A percentile compares a stretch with the other conserved stretches of the same genome.
Evolutionary conservation across 176 grass and related monocot genomes (phyloP).

Genomic region (Oryza glaberrima): DNA sequence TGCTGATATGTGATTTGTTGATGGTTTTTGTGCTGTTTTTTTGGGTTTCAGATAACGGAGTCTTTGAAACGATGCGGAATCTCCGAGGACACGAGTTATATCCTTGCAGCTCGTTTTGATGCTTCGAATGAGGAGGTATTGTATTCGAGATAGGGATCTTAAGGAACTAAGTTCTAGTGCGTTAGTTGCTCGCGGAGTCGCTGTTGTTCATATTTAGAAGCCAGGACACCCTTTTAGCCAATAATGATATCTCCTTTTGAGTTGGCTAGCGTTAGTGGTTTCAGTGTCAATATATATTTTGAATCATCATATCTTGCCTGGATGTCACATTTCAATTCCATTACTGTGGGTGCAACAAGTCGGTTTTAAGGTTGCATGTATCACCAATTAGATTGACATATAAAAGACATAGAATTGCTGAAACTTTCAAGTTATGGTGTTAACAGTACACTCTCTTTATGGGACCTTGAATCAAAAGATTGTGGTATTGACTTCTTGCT

Average conservation of each 20-base stretch:
- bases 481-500: not conserved
- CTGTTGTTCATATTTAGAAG: not conserved
- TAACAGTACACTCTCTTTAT: not conserved
- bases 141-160: not conserved
- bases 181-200: not conserved
- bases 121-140: constrained; percentile 81
- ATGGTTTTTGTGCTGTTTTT: not conserved
- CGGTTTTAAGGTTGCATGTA: not conserved
- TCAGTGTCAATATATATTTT: not conserved
- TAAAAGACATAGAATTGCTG: not conserved
- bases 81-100: constrained; percentile 70
- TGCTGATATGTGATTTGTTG: not conserved
- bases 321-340: not conserved
- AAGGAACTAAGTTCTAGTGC: not conserved
- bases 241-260: not conserved
- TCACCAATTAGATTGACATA: not conserved
- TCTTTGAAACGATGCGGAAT: constrained; percentile 89
- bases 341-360: not conserved
- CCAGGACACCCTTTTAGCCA: not conserved
- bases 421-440: constrained; percentile 7
- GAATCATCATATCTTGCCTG: not conserved
- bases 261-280: not conserved
- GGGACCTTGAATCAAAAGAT: not conserved
- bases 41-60: constrained; percentile 66
- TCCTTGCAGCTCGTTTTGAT: constrained; percentile 88